Base-by-base conservation (phyloP, 2,329 filamentous ascomycete species). In the Ophiocordyceps camponoti-rufipedis region DNA sequence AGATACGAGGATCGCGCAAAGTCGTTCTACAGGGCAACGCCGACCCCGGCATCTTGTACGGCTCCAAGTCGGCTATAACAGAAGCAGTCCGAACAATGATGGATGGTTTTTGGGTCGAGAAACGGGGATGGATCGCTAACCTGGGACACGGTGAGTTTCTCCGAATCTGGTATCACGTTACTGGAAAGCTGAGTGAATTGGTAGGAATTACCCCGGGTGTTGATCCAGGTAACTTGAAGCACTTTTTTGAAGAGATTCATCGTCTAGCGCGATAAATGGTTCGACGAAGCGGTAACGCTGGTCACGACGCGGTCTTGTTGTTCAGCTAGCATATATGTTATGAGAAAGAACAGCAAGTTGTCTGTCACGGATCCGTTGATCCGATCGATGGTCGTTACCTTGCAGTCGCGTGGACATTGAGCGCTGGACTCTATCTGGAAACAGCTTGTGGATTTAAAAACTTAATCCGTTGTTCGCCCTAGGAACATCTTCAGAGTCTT, bases 121-220 rank as follows among this genome's bases (percentile, higher is more conserved):
- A 87, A 64, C 79, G 88, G 62, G 85, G 89, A 39, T 98, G 91
- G 89, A 96, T 98, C 54, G 86, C 85, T 43, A 98, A 98, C 61
- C 72, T 98, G 50, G 91, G 91, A 9, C 91, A 98, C 59, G 91
- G 91, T 85, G 73, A 57, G 78, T 62, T 41, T 39, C 11, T 14
- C 12, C 11, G 18, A 5, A n/a, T 13, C 13, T n/a, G 16, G 6
- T 14, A n/a, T 1, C 13, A 16, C 3, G 13, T 16, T 8, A 3
- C 3, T 12, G 13, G 2, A 9, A 6, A 38, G 14, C 33, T 38
- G 16, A 38, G 56, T 29, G 1, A 12, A 6, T 31, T 11, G 23
- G 4, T 55, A 91, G 85, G 86, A 49, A 87, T 98, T 51, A 98
- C 91, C 31, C 91, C 91, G 1, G 82, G 88, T 51, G 91, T 98